A percentile compares a stretch with the other conserved stretches of the same genome.
phyloP scores from a whole-genome alignment of 768 basidiomycete genomes.

The Pulveroboletus sp. region DNA sequence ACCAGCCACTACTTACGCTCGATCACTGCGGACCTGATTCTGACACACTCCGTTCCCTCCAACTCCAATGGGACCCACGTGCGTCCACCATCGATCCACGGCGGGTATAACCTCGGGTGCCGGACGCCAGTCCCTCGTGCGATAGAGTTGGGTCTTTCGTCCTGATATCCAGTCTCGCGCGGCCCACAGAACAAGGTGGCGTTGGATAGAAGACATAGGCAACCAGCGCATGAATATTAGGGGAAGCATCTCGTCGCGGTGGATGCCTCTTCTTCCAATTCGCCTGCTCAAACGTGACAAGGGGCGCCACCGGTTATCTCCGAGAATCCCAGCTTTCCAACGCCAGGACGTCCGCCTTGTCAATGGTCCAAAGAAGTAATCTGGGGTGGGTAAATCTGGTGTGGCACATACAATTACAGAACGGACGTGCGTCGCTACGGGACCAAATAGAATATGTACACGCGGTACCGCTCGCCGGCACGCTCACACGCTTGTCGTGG shows the following conservation, averaged over 20 bases:
- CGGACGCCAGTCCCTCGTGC: constrained; percentile 10
- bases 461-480: background rate
- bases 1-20: too few species aligned
- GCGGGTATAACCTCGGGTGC: constrained; percentile 4
- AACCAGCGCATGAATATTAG: too few species aligned
- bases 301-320: constrained; percentile 7
- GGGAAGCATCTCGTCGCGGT: background rate
- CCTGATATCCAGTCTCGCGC: too few species aligned
- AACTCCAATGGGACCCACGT: too few species aligned
- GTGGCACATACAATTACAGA: constrained; percentile 9
- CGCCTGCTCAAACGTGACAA: constrained; percentile 3
- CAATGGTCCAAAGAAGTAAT: too few species aligned
- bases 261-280: background rate
- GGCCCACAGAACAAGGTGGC: too few species aligned
- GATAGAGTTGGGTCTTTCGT: constrained; percentile 19
- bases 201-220: too few species aligned
- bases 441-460: too few species aligned
- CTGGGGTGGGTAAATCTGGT: constrained; percentile 1
- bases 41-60: background rate
- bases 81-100: background rate
- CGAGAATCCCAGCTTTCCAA: background rate
- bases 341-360: too few species aligned
- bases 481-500: background rate
- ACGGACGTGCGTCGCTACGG: too few species aligned
- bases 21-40: background rate